Percentiles rank a stretch among this genome's conserved stretches.
Conservation (phyloP, 495 filamentous ascomycete species). For the Chaetomium tenue region DNA sequence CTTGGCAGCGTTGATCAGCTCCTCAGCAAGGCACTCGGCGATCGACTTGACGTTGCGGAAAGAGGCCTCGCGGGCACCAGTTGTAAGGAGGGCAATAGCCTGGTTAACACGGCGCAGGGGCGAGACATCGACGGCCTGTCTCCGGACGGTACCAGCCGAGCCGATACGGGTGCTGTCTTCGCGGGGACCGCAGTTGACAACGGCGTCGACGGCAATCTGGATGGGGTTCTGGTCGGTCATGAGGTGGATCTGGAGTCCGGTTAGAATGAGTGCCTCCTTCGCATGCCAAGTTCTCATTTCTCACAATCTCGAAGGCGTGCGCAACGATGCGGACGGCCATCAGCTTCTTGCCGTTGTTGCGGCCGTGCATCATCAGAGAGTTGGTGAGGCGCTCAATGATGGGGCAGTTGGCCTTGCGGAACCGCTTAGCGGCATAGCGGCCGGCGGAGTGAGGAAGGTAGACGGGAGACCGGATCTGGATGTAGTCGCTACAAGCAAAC, state of each 20-base stretch:
- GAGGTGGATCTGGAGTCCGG: slow-evolving; percentile 79
- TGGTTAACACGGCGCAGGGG: slow-evolving; percentile 99
- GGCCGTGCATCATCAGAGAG: slow-evolving; percentile 99
- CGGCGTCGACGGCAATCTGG: slow-evolving; percentile 98
- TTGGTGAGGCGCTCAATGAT: slow-evolving; percentile 99
- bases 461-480: slow-evolving; percentile 97
- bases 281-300: slow-evolving; percentile 31
- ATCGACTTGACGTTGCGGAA: slow-evolving; percentile 99
- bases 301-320: slow-evolving; percentile 98
- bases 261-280: slow-evolving; percentile 4
- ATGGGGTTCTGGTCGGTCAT: slow-evolving; percentile 99
- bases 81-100: slow-evolving; percentile 94
- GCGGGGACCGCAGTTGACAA: slow-evolving; percentile 99
- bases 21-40: slow-evolving; percentile 97
- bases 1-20: slow-evolving; percentile 99
- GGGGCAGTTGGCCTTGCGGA: slow-evolving; percentile 99
- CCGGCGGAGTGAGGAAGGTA: slow-evolving; percentile 98
- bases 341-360: slow-evolving; percentile 99
- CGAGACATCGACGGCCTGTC: slow-evolving; percentile 99
- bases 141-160: slow-evolving; percentile 97
- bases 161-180: slow-evolving; percentile 99
- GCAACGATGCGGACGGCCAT: slow-evolving; percentile 99
- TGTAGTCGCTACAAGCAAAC: slow-evolving; percentile 79
- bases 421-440: slow-evolving; percentile 98
- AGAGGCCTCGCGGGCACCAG: slow-evolving; percentile 92